A percentile compares a stretch with the other conserved stretches of the same genome.
These are phyloP conservation scores for Pilaira anomala DNA, from an alignment of 192 early-diverging fungal genomes.

Conservation along the genomic window DNA sequence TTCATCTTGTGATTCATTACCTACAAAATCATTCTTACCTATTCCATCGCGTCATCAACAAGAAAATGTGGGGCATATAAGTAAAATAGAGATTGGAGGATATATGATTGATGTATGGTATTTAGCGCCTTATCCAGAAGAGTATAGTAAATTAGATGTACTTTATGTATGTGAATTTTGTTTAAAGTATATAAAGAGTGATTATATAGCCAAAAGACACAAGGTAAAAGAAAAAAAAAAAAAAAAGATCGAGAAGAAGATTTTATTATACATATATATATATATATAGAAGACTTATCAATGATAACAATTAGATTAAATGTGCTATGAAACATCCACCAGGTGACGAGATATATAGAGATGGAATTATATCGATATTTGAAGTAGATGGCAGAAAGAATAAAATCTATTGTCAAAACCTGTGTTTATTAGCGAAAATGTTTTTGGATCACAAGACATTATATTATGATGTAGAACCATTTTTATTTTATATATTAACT, in stretches of 20 bases:
- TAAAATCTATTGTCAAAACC: slow-evolving; percentile 97
- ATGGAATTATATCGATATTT: slow-evolving; percentile 84
- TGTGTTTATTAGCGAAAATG: slow-evolving; percentile 94
- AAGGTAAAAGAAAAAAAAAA: slow-evolving; percentile 41
- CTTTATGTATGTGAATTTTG: slow-evolving; percentile 97
- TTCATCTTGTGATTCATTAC: not conserved
- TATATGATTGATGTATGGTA: slow-evolving; percentile 94
- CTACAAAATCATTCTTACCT: not conserved
- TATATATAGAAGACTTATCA: not conserved
- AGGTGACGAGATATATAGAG: slow-evolving; percentile 96
- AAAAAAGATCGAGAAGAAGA: not conserved
- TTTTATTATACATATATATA: too few species aligned
- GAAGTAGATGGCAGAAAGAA: slow-evolving; percentile 97
- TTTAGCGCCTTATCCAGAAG: slow-evolving; percentile 92
- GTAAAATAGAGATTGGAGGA: slow-evolving; percentile 75
- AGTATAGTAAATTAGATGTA: slow-evolving; percentile 78
- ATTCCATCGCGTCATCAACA: not conserved
- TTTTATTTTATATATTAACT: slow-evolving; percentile 93
- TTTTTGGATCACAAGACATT: slow-evolving; percentile 97
- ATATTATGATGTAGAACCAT: slow-evolving; percentile 97
- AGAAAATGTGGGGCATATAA: slow-evolving; percentile 43
- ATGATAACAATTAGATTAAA: slow-evolving; percentile 47
- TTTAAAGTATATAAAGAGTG: slow-evolving; percentile 95
- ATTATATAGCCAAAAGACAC: slow-evolving; percentile 78
- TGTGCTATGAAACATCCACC: slow-evolving; percentile 81